Conservation (phyloP, 2,329 filamentous ascomycete species). For the Cephalotrichum gorgonifer region DNA sequence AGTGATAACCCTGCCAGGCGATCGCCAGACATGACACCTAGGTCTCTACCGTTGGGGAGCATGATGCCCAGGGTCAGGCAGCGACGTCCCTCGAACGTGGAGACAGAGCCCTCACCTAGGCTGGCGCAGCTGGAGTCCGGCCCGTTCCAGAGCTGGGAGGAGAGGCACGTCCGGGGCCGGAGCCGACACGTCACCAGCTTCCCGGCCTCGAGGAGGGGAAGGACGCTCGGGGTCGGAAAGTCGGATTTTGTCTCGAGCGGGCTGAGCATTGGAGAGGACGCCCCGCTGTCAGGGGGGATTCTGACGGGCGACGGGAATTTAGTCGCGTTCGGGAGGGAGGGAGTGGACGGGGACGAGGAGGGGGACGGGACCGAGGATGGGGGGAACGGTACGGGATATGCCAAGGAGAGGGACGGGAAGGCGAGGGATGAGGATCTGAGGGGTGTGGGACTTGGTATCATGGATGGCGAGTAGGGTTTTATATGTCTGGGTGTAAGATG, state of each 20-base stretch:
- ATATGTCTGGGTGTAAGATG: no score
- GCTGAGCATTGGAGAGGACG: constrained; percentile 2
- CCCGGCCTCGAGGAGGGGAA: constrained; percentile 1
- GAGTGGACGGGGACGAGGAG: background rate
- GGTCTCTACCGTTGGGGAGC: constrained; percentile 5
- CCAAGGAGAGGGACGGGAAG: background rate
- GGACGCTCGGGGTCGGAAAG: constrained; percentile 2
- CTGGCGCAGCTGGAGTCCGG: constrained; percentile 17
- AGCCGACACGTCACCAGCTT: constrained; percentile 5
- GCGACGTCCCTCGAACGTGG: constrained; percentile 26
- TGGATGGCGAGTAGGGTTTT: background rate
- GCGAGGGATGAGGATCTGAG: background rate
- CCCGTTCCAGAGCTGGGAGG: constrained; percentile 16
- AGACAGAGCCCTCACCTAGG: constrained; percentile 32
- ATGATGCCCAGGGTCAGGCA: constrained; percentile 14
- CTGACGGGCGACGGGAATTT: constrained; percentile 5
- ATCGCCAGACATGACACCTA: background rate
- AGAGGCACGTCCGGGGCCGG: constrained; percentile 6
- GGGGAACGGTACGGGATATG: no score
- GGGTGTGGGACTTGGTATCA: background rate
- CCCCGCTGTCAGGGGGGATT: constrained; percentile 9
- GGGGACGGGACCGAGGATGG: background rate
- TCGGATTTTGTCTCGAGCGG: background rate
- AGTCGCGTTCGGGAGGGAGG: constrained; percentile 7
- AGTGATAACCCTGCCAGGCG: constrained; percentile 17